These are phyloP conservation scores for Plasmodium cynomolgi DNA, from an alignment of 169 alveolate genomes.

Conservation along the genomic window DNA sequence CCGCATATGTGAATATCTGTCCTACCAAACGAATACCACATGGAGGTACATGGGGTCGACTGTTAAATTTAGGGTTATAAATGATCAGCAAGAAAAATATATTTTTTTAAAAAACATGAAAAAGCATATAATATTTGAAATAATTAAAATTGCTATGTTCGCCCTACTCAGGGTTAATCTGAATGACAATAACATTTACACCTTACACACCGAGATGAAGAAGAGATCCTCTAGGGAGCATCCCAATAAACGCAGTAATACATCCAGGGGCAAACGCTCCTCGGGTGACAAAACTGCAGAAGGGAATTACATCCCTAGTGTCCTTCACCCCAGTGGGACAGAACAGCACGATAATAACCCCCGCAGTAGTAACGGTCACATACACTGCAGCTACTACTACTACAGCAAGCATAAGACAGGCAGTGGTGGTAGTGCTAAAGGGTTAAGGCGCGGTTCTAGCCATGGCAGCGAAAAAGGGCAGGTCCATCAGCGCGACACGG, in stretches of 20 bases:
- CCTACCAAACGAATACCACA: slow-evolving; percentile 34
- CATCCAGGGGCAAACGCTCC: background rate
- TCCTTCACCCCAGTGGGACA: background rate
- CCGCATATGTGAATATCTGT: slow-evolving; percentile 61
- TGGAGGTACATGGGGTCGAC: slow-evolving; percentile 75
- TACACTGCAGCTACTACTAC: background rate
- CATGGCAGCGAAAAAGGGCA: background rate
- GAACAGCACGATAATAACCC: background rate
- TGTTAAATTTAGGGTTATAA: slow-evolving; percentile 32
- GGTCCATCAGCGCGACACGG: background rate
- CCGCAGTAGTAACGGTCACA: background rate
- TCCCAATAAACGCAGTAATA: background rate
- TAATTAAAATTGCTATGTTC: slow-evolving; percentile 70
- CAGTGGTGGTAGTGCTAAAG: background rate
- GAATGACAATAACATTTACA: slow-evolving; percentile 66
- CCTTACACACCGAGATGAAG: background rate
- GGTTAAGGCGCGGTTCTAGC: background rate
- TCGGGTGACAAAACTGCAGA: background rate
- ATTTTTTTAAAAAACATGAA: slow-evolving; percentile 65
- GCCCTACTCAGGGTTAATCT: slow-evolving; percentile 62
- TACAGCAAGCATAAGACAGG: background rate
- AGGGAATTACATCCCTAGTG: background rate
- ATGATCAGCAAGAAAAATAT: slow-evolving; percentile 73
- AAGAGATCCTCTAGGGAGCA: background rate
- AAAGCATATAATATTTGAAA: slow-evolving; percentile 67